These are phyloP conservation scores for Scutellaria galericulata DNA, from an alignment of 257 asterid genomes.

Conservation along the genomic window DNA sequence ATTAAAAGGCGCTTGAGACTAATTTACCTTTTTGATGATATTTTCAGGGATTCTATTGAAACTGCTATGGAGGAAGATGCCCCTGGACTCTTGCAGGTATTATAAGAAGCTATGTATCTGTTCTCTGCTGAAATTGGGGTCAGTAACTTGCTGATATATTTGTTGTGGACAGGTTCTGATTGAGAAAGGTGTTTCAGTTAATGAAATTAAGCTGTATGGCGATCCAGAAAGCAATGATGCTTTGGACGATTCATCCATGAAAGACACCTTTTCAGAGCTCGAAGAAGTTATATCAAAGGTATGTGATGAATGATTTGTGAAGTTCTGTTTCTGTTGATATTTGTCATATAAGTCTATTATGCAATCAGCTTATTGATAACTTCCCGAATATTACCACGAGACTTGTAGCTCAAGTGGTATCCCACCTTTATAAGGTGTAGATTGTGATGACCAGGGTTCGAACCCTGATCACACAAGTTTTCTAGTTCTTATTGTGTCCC, in stretches of 20 bases:
- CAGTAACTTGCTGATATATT: conserved; percentile 34
- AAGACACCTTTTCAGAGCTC: conserved; percentile 74
- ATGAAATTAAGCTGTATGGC: conserved; percentile 91
- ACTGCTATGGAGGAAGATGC: conserved; percentile 98
- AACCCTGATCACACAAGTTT: no score
- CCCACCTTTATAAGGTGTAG: no score
- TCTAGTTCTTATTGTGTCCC: no score
- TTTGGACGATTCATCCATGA: conserved; percentile 64
- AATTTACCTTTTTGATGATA: conserved; percentile 33
- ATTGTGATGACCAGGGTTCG: no score
- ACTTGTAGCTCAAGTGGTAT: no score
- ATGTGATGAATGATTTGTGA: conserved; percentile 28
- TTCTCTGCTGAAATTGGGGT: conserved; percentile 33
- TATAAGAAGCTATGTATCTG: conserved; percentile 26
- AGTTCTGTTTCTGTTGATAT: conserved; percentile 31
- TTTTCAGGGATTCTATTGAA: conserved; percentile 81
- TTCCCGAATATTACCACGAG: no score
- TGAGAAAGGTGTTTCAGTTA: conserved; percentile 68
- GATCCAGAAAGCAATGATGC: conserved; percentile 65
- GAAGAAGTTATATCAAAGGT: conserved; percentile 79
- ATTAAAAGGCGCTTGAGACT: conserved; percentile 1
- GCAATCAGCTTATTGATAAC: not conserved
- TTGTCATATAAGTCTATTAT: conserved; percentile 10
- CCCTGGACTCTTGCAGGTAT: conserved; percentile 94
- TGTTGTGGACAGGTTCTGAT: conserved; percentile 61